A percentile compares a stretch with the other conserved stretches of the same genome.
These are phyloP conservation scores for Penicillium nordicum DNA, from an alignment of 2,329 filamentous ascomycete species.

Conservation along the genomic window DNA sequence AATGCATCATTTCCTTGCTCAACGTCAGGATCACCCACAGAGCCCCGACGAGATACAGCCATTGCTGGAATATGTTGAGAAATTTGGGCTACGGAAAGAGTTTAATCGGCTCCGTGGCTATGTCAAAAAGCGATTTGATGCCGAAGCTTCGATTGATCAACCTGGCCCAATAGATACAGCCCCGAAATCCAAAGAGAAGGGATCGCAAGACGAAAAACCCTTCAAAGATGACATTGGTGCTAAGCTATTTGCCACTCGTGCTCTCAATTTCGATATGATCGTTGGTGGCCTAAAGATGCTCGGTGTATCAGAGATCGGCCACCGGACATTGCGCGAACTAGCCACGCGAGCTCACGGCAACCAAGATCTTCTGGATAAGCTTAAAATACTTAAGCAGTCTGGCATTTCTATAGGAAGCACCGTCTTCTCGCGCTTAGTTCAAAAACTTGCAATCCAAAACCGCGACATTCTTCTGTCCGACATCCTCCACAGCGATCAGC, in stretches of 20 bases:
- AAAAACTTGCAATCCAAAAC: slow-evolving; percentile 58
- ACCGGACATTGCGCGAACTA: slow-evolving; percentile 73
- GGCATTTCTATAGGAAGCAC: slow-evolving; percentile 62
- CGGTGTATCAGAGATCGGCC: slow-evolving; percentile 68
- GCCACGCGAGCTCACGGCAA: slow-evolving; percentile 61
- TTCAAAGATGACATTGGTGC: slow-evolving; percentile 70
- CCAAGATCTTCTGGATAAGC: slow-evolving; percentile 54
- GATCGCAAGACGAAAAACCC: slow-evolving; percentile 37
- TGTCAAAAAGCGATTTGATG: slow-evolving; percentile 20
- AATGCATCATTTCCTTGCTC: slow-evolving; percentile 48
- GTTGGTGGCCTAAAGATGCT: slow-evolving; percentile 68
- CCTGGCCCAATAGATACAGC: neutral
- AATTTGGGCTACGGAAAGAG: slow-evolving; percentile 29
- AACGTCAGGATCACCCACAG: slow-evolving; percentile 42
- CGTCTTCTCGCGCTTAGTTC: slow-evolving; percentile 63
- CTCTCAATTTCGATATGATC: slow-evolving; percentile 68
- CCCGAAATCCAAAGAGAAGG: neutral
- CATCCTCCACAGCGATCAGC: slow-evolving; percentile 59
- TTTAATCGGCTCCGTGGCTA: slow-evolving; percentile 24
- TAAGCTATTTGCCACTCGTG: slow-evolving; percentile 75
- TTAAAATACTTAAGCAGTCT: slow-evolving; percentile 59
- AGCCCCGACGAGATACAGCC: slow-evolving; percentile 38
- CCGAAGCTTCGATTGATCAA: slow-evolving; percentile 9
- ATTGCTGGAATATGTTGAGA: slow-evolving; percentile 39
- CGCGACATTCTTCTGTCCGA: slow-evolving; percentile 53